Conservation (phyloP, 805 yeast species). For the Yarrowia bubula region DNA sequence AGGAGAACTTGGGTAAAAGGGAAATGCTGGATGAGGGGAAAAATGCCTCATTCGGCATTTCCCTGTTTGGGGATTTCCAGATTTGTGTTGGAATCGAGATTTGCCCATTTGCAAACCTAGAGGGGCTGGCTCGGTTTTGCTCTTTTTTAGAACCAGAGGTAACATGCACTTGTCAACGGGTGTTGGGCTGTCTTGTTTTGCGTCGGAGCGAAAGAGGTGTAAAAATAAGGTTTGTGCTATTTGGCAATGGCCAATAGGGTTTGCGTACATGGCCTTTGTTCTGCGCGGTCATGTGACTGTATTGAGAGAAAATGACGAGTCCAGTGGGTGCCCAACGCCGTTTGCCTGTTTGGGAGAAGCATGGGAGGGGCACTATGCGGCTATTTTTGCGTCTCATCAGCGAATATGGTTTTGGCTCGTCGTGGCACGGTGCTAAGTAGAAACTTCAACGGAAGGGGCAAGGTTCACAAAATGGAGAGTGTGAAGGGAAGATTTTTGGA, state of each 20-base stretch:
- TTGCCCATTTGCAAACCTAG: neutral
- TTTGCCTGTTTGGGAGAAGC: no score
- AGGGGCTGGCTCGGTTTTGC: neutral
- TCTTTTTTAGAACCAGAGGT: neutral
- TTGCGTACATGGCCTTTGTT: constrained; percentile 6
- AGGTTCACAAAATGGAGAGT: constrained; percentile 13
- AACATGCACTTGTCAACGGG: constrained; percentile 15
- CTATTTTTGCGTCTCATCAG: neutral
- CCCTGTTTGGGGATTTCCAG: no score
- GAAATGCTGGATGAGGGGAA: no score
- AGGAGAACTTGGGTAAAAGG: no score
- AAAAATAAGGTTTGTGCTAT: neutral
- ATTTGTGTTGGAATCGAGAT: no score
- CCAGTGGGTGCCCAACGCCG: no score
- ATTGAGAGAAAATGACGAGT: no score
- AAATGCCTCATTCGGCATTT: no score
- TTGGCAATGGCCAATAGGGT: neutral
- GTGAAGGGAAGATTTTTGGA: neutral
- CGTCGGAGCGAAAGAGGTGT: neutral
- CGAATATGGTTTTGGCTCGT: neutral
- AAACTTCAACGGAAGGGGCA: constrained; percentile 25
- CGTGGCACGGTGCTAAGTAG: constrained; percentile 23
- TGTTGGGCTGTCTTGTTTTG: constrained; percentile 5
- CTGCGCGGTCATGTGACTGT: constrained; percentile 16
- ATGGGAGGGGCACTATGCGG: neutral